Base-by-base conservation (phyloP, 2,329 filamentous ascomycete genomes). In the Colletotrichum shisoi region DNA sequence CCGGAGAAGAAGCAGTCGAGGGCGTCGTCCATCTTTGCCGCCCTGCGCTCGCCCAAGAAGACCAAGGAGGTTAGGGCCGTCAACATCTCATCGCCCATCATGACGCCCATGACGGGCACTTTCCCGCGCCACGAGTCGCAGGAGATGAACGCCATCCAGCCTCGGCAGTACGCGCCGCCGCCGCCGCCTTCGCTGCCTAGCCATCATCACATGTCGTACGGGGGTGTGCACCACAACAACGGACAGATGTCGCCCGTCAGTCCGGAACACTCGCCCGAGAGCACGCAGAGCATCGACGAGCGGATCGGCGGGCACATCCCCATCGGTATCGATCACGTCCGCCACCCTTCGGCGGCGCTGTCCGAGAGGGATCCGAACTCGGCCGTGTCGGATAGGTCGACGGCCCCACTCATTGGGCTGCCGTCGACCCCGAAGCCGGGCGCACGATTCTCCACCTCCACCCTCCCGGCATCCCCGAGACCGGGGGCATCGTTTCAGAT, bases 11-110 rank as follows among this genome's bases (percentile, higher is more conserved):
- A 79, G 3, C 80, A 85, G 72, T 89, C 87, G 27, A 83, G 84
- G 67, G 78, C 85, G 11, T 87, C 86, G 3, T 87, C 87, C 13
- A 78, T 89, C 66, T 78, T 89, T 59, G 87, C 86, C 3, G 83
- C 83, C n/a, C 80, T 90, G 63, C 84, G 84, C 70, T 89, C 87
- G 19, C 87, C 87, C 6, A 84, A 82, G 77, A 81, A 80, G 70
- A 83, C 82, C 76, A 85, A 81, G 76, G 76, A 83, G 69, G 76
- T 79, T 59, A 84, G 81, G 72, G 83, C 79, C 21, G 76, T 89
- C 70, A 84, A 75, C 73, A 90, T 90, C 71, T 89, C 87, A 13
- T 88, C 87, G 1, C 87, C 87, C 57, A 87, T 90, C 71, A 84
- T 87, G 81, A 89, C 87, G 9, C 87, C 87, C 15, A 84, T 84